These are phyloP conservation scores for Serendipita sp. DNA, from an alignment of 768 basidiomycete genomes.

Conservation along the genomic window DNA sequence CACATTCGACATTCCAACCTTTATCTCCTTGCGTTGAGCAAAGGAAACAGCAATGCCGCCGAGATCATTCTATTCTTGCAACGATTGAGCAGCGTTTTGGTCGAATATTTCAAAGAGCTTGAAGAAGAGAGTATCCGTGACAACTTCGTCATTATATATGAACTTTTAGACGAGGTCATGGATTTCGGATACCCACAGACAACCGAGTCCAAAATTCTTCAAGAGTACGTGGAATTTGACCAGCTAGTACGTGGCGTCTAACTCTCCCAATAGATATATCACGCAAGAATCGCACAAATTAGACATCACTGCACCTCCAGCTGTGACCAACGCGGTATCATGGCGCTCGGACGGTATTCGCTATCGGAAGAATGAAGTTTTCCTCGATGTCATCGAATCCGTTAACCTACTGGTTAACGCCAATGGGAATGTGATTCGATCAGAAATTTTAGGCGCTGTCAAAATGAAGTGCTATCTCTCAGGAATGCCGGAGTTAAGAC, in stretches of 20 bases:
- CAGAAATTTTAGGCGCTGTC: conserved; percentile 93
- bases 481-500: conserved; percentile 94
- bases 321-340: conserved; percentile 95
- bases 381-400: conserved; percentile 94
- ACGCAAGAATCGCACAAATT: conserved; percentile 97
- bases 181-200: conserved; percentile 99
- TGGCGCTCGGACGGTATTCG: conserved; percentile 96
- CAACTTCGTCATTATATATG: conserved; percentile 99
- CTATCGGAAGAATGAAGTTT: conserved; percentile 98
- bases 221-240: conserved; percentile 45
- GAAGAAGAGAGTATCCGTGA: conserved; percentile 98
- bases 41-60: conserved; percentile 87
- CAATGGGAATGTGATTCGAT: conserved; percentile 89
- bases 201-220: conserved; percentile 96
- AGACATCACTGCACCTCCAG: conserved; percentile 79
- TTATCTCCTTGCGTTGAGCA: conserved; percentile 87
- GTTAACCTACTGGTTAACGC: conserved; percentile 95
- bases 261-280: conserved; percentile 52
- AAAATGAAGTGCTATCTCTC: conserved; percentile 99
- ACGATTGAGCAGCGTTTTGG: conserved; percentile 75
- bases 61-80: conserved; percentile 96
- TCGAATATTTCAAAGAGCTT: conserved; percentile 98
- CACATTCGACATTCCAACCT: conserved; percentile 97
- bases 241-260: neutral
- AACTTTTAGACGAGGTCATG: conserved; percentile 99